Evolutionary conservation across 805 yeast genomes (phyloP), one percentile per base, ranked within the genome.

Genomic region (Suhomyces xylopsoci): DNA sequence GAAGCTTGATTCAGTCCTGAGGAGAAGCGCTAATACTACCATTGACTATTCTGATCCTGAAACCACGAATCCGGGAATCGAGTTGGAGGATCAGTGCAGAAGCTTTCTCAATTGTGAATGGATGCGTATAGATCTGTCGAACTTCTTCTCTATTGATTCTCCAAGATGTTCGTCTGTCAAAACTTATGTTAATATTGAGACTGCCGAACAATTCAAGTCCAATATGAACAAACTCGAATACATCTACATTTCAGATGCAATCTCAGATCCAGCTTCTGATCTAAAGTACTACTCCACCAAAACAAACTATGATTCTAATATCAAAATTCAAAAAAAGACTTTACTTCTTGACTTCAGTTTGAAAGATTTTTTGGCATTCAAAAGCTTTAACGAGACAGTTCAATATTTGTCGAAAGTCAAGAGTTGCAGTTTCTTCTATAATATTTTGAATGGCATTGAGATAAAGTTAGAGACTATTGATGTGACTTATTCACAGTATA

Each of bases 261-360:
- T 44, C 3, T 20, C 34, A 15, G 45, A 53, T 7, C 51, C 52
- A 6, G 45, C 43, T 12, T 15, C 28, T 15, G 48, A 50, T 3
- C 32, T 53, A 17, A 15, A 28, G 6, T 25, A 36, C 14, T 52
- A 24, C 38, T 34, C 43, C 19, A 40, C 28, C 32, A 47, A 19
- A 19, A 17, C 20, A 6, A 38, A 38, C 24, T 38, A 17, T 12
- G n/a, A 17, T 12, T 17, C 20, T 38, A 4, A 38, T 17, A 3
- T 17, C 19, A 34, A 25, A 24, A 36, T 32, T 8, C n/a, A 17
- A 4, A 44, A 50, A 41, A 46, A 43, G 25, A 42, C 9, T 9
- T 47, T 54, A 44, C 30, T 42, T 19, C n/a, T 54, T 38, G 54
- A 51, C 20, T 54, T 46, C 48, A 45, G 15, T 8, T 45, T 54